Conservation (phyloP, 148 eudicot genomes). For the Chenopodium quinoa region DNA sequence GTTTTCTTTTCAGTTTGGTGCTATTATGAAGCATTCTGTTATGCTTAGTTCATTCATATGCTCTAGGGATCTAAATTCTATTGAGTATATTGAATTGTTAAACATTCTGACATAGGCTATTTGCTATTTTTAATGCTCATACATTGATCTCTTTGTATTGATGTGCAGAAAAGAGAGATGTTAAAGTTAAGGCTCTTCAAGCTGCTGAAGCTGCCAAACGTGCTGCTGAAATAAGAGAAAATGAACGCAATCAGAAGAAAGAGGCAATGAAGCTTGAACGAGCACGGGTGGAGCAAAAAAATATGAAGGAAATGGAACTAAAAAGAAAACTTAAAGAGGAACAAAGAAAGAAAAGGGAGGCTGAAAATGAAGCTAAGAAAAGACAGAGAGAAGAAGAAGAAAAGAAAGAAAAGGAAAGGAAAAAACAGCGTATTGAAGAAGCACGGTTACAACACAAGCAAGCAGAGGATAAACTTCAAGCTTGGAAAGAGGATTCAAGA, state of each 20-base stretch:
- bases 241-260: constrained; percentile 77
- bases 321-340: constrained; percentile 64
- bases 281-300: constrained; percentile 69
- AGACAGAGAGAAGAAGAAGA: constrained; percentile 87
- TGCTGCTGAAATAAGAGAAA: constrained; percentile 61
- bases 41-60: too few species aligned
- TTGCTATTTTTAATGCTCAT: neutral
- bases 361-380: constrained; percentile 63
- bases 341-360: constrained; percentile 67
- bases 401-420: constrained; percentile 69
- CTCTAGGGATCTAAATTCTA: neutral
- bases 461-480: constrained; percentile 49
- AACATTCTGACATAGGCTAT: neutral
- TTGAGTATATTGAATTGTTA: neutral
- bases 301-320: constrained; percentile 58
- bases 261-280: constrained; percentile 78
- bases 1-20: neutral
- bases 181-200: constrained; percentile 86
- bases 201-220: constrained; percentile 88
- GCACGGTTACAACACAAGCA: constrained; percentile 49
- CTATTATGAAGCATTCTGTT: neutral
- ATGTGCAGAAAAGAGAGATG: constrained; percentile 70
- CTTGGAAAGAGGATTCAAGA: constrained; percentile 45
- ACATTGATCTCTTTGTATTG: constrained; percentile 14
- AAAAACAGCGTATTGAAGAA: constrained; percentile 68